These are phyloP conservation scores for Entoloma clypeatum DNA, from an alignment of 1,284 basidiomycete species.

Conservation along the genomic window DNA sequence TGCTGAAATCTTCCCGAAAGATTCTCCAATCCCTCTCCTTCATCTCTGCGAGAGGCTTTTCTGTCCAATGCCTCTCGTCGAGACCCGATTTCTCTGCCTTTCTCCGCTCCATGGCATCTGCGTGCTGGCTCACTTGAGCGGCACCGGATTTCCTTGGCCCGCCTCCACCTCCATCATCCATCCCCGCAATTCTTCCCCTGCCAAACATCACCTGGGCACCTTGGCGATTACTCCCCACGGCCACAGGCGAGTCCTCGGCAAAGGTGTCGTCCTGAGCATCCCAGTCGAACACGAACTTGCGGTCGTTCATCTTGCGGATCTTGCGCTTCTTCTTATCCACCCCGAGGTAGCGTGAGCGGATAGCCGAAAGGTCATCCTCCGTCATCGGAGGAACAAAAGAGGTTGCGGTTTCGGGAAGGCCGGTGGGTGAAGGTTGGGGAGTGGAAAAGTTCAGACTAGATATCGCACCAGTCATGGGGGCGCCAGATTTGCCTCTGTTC, in stretches of 20 bases:
- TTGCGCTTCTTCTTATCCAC: slow-evolving; percentile 91
- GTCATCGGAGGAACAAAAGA: slow-evolving; percentile 70
- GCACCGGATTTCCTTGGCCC: slow-evolving; percentile 31
- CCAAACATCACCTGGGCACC: slow-evolving; percentile 87
- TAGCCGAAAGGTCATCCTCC: slow-evolving; percentile 68
- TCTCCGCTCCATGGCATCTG: slow-evolving; percentile 77
- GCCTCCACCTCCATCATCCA: slow-evolving; percentile 69
- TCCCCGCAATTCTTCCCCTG: slow-evolving; percentile 76
- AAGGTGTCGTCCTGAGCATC: slow-evolving; percentile 91
- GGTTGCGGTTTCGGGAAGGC: slow-evolving; percentile 35
- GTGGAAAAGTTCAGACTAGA: slow-evolving; percentile 45
- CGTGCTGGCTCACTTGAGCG: slow-evolving; percentile 50
- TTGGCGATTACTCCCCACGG: slow-evolving; percentile 63
- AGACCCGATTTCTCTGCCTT: slow-evolving; percentile 78
- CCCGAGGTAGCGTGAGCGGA: slow-evolving; percentile 87
- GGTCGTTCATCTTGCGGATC: slow-evolving; percentile 89
- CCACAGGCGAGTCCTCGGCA: slow-evolving; percentile 59
- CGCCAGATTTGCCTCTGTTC: slow-evolving; percentile 49
- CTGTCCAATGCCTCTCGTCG: slow-evolving; percentile 95
- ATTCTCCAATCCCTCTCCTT: slow-evolving; percentile 98
- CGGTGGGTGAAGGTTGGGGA: slow-evolving; percentile 31
- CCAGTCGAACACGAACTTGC: slow-evolving; percentile 99
- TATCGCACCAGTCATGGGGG: slow-evolving; percentile 29
- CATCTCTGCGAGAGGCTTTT: slow-evolving; percentile 94
- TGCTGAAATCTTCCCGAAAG: slow-evolving; percentile 98